Evolutionary conservation across 108 stramenopile genomes (phyloP), one percentile per base, ranked within the genome.

Genomic region (Chaetoceros tenuissimus): DNA sequence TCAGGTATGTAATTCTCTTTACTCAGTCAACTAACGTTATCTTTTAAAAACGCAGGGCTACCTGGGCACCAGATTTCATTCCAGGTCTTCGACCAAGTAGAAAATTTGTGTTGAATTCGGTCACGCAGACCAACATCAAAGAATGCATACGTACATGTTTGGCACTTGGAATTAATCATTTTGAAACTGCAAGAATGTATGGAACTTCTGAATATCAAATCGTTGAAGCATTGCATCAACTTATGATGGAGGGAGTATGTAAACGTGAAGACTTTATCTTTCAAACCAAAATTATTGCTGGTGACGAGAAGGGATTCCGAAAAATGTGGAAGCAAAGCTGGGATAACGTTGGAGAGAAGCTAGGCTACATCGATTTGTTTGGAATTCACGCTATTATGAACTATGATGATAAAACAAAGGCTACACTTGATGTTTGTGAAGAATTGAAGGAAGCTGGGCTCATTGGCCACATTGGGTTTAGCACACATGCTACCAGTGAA

Each of bases 171-270:
- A 53, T 87, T 13, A 89, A 85, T 54, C 88, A 89, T 53, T 82
- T 89, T 57, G 88, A 89, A 67, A 89, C 88, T 8, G 88, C 88
- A 0, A 27, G 80, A 28, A 67, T 81, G 31, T 78, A 84, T 66
- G 78, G 83, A 0, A 73, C 75, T 3, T 71, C 69, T 31, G 82
- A 84, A 52, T 24, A 68, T 7, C 79, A 84, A 57, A 67, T 84
- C 48, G 63, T 58, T 0, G 67, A 74, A 60, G 82, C 79, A 1
- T 34, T 84, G 0, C 30, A 18, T 1, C 31, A 58, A 24, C 31
- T 86, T 65, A 67, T 86, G 30, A 49, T 64, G 8, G 64, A 66
- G 3, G 75, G 80, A 31, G 67, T 63, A 10, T 51, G 73, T 20
- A 56, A 68, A 53, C 51, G 88, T 0, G 53, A 55, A 2, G 79